phyloP scores from a whole-genome alignment of 306 rosid species.

The Glycine tomentella region DNA sequence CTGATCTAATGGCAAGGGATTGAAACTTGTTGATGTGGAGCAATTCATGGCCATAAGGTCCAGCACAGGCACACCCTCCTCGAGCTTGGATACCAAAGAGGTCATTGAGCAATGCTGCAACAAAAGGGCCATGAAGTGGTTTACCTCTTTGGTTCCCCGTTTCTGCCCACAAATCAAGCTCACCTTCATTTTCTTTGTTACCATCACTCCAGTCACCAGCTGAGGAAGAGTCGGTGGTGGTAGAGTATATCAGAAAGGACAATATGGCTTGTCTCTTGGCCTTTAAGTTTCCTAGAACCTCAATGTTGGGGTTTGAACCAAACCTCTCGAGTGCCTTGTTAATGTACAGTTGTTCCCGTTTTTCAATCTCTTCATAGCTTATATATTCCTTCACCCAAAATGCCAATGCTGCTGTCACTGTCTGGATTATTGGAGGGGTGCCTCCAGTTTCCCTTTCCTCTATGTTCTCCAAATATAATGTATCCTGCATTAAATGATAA shows the following conservation, averaged over 20 bases:
- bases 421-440: constrained; percentile 87
- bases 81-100: constrained; percentile 88
- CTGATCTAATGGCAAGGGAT: constrained; percentile 71
- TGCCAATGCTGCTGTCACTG: constrained; percentile 83
- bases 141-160: constrained; percentile 61
- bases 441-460: constrained; percentile 92
- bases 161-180: constrained; percentile 70
- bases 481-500: constrained; percentile 63
- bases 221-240: constrained; percentile 53
- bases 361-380: constrained; percentile 68
- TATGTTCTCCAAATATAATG: constrained; percentile 69
- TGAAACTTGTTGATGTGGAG: constrained; percentile 60
- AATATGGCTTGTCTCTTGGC: constrained; percentile 73
- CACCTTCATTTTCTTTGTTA: constrained; percentile 19
- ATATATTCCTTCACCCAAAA: constrained; percentile 87
- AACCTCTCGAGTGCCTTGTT: constrained; percentile 68
- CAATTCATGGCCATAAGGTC: constrained; percentile 80
- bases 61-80: constrained; percentile 96
- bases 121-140: constrained; percentile 87
- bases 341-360: constrained; percentile 57
- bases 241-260: constrained; percentile 72
- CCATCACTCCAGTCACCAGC: constrained; percentile 1
- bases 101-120: constrained; percentile 77
- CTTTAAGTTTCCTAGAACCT: constrained; percentile 66
- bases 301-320: constrained; percentile 59